Percentiles rank a stretch among this genome's conserved stretches.
These are phyloP conservation scores for Yamadazyma paraphyllophila DNA, from an alignment of 805 yeast species.

Conservation along the genomic window DNA sequence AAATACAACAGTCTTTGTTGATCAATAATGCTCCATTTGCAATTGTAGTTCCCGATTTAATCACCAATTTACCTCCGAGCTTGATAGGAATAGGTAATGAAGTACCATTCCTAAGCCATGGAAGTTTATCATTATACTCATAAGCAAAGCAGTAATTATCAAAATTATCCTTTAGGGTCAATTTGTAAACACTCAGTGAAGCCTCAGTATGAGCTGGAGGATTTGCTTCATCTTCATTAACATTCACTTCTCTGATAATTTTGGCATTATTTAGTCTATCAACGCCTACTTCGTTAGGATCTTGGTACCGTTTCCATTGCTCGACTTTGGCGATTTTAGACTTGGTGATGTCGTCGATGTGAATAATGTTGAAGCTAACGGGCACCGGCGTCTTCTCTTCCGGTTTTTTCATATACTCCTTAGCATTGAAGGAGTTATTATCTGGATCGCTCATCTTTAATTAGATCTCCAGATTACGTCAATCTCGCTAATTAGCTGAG, in stretches of 20 bases:
- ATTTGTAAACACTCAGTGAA: conserved; percentile 36
- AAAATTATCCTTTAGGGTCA: conserved; percentile 53
- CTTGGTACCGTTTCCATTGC: conserved; percentile 48
- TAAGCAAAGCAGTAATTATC: conserved; percentile 57
- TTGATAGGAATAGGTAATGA: conserved; percentile 39
- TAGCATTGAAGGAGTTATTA: conserved; percentile 10
- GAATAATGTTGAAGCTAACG: conserved; percentile 52
- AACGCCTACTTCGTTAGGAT: conserved; percentile 57
- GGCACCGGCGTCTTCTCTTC: not conserved
- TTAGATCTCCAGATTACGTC: not conserved
- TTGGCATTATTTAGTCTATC: conserved; percentile 44
- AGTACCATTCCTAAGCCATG: conserved; percentile 40
- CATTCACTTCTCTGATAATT: conserved; percentile 49
- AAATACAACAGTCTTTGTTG: conserved; percentile 27
- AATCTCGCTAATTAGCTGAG: not conserved
- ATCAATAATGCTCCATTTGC: conserved; percentile 47
- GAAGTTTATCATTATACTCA: conserved; percentile 49
- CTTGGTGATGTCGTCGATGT: conserved; percentile 51
- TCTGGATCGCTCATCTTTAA: conserved; percentile 4
- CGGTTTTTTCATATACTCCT: conserved; percentile 8
- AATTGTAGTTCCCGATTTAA: conserved; percentile 47
- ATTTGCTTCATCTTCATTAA: conserved; percentile 33
- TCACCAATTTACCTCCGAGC: conserved; percentile 57
- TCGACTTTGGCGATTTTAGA: conserved; percentile 57
- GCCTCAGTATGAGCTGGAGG: not conserved